A percentile compares a stretch with the other conserved stretches of the same genome.
These are phyloP conservation scores for Sinapis alba DNA, from an alignment of 441 rosid species.

Conservation along the genomic window DNA sequence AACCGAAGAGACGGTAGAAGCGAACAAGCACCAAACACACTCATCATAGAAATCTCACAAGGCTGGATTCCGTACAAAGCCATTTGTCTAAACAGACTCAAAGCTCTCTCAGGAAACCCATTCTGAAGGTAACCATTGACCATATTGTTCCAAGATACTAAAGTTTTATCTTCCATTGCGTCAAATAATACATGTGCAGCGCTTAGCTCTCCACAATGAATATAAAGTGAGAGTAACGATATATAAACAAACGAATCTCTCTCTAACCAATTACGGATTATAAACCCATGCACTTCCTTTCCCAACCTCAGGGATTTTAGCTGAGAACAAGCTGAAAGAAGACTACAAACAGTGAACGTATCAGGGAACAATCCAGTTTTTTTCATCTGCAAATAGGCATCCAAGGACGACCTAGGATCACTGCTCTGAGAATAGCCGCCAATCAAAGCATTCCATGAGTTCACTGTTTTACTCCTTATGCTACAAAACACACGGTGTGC, in stretches of 20 bases:
- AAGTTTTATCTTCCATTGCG: conserved; percentile 45
- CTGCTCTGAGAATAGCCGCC: conserved; percentile 60
- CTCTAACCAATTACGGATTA: conserved; percentile 51
- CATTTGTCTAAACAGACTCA: conserved; percentile 48
- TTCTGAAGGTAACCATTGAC: conserved; percentile 50
- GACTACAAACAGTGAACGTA: conserved; percentile 53
- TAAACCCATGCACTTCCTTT: conserved; percentile 58
- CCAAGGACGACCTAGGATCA: conserved; percentile 52
- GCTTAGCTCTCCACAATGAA: conserved; percentile 46
- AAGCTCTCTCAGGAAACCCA: conserved; percentile 46
- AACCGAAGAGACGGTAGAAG: conserved; percentile 48
- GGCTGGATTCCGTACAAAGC: conserved; percentile 43
- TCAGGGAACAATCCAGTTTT: conserved; percentile 52
- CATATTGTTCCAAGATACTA: conserved; percentile 57
- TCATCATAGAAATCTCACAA: conserved; percentile 42
- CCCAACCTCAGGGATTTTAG: conserved; percentile 49
- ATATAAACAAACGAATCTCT: conserved; percentile 46
- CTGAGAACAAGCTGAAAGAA: conserved; percentile 59
- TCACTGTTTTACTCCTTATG: conserved; percentile 51
- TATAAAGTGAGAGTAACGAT: conserved; percentile 59
- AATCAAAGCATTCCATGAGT: conserved; percentile 76
- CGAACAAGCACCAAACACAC: conserved; percentile 49
- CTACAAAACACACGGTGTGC: conserved; percentile 50
- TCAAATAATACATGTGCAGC: conserved; percentile 53
- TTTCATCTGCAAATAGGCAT: conserved; percentile 50